Conservation (phyloP, 331 rosid species). For the Malus hybrid region DNA sequence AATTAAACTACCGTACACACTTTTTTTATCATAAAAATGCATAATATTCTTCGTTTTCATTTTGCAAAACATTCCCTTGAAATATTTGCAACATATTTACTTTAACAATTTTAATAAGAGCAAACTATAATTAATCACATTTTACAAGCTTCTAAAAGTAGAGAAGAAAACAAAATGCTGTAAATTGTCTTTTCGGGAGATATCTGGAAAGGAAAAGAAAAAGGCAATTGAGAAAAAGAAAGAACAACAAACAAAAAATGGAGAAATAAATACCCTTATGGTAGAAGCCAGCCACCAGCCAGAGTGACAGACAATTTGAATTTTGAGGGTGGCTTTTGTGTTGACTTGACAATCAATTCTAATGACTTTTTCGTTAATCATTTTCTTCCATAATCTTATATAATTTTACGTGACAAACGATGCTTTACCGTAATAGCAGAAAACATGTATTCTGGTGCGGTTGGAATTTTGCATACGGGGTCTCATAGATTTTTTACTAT, state of each 20-base stretch:
- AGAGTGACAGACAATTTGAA: neutral
- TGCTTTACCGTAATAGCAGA: too few species aligned
- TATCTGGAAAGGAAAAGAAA: neutral
- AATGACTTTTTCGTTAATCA: constrained; percentile 18
- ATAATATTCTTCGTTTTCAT: too few species aligned
- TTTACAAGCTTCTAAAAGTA: neutral
- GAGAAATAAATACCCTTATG: constrained; percentile 10
- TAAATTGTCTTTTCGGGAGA: neutral
- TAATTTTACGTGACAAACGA: too few species aligned
- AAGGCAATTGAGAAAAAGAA: neutral
- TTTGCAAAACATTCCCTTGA: too few species aligned
- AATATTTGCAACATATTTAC: neutral
- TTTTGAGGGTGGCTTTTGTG: constrained; percentile 32
- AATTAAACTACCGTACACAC: neutral
- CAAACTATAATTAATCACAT: neutral
- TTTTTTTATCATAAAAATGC: neutral
- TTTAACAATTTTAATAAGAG: neutral
- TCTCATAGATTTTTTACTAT: neutral
- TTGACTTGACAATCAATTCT: constrained; percentile 39
- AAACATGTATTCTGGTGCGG: too few species aligned
- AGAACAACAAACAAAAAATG: neutral
- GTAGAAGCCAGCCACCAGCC: neutral
- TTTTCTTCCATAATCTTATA: neutral
- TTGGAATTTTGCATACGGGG: neutral
- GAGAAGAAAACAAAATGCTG: neutral